Percentiles rank a stretch among this genome's conserved stretches.
phyloP scores from a whole-genome alignment of 371 early-diverging fungal genomes.

The Parasitella parasitica region DNA sequence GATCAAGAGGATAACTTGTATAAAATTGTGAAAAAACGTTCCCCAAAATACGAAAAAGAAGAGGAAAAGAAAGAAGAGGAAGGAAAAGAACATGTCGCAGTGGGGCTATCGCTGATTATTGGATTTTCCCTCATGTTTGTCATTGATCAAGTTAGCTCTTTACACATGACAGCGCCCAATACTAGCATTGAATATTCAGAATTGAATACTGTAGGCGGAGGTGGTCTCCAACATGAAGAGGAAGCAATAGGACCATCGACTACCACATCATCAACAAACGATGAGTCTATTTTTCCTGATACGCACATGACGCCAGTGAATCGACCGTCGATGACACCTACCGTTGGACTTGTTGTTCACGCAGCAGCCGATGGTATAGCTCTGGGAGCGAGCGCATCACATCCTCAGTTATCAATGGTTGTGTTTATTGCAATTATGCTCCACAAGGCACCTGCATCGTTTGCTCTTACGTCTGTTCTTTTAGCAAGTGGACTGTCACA shows the following conservation, averaged over 20 bases:
- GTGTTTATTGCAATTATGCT: conserved; percentile 95
- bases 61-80: background rate
- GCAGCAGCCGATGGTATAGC: conserved; percentile 96
- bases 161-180: conserved; percentile 45
- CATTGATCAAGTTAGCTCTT: conserved; percentile 71
- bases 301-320: background rate
- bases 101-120: conserved; percentile 77
- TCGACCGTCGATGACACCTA: conserved; percentile 38
- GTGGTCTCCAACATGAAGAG: background rate
- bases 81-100: conserved; percentile 52
- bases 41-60: background rate
- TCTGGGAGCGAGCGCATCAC: conserved; percentile 74
- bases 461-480: conserved; percentile 85
- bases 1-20: background rate
- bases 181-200: conserved; percentile 6
- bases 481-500: conserved; percentile 71
- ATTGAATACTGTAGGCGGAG: conserved; percentile 8
- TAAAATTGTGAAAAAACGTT: background rate
- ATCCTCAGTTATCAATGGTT: conserved; percentile 75
- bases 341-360: conserved; percentile 90
- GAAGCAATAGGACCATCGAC: background rate
- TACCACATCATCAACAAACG: background rate
- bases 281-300: background rate
- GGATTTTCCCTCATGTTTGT: conserved; percentile 93
- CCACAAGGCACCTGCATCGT: conserved; percentile 95